A percentile compares a stretch with the other conserved stretches of the same genome.
Evolutionary conservation across 2,329 filamentous ascomycete species (phyloP).

Genomic region (Amesomyces nigricolor): DNA sequence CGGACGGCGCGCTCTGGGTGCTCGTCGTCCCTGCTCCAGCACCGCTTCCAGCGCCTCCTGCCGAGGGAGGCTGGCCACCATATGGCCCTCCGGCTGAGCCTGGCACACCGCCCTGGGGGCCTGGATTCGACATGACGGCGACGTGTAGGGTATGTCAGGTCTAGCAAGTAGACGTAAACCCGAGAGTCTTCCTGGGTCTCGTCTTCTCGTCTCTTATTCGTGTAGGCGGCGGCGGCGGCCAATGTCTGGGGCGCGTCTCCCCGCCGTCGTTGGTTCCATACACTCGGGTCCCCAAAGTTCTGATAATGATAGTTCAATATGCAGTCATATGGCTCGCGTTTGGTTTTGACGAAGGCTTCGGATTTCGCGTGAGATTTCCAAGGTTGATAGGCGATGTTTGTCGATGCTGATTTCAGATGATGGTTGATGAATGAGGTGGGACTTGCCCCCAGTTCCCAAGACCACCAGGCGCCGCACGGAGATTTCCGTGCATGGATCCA

Average conservation of each 20-base stretch:
- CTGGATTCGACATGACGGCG: slow-evolving; percentile 22
- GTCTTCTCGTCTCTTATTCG: background rate
- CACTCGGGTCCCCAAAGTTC: background rate
- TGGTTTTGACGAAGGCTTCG: too few relatives aligned
- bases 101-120: slow-evolving; percentile 16
- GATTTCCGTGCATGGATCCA: slow-evolving; percentile 4
- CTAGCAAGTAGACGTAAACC: background rate
- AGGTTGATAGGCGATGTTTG: background rate
- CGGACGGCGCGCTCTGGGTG: slow-evolving; percentile 51
- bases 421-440: background rate
- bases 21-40: slow-evolving; percentile 8
- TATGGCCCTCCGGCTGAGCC: slow-evolving; percentile 20
- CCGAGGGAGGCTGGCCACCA: slow-evolving; percentile 23
- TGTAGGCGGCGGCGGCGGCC: background rate
- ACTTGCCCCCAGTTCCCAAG: background rate
- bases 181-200: background rate
- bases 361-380: background rate
- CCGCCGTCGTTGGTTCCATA: slow-evolving; percentile 2
- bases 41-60: slow-evolving; percentile 19
- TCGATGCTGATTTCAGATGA: background rate
- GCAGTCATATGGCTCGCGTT: background rate
- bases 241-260: slow-evolving; percentile 7
- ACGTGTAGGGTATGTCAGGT: slow-evolving; percentile 3
- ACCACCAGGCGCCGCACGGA: background rate
- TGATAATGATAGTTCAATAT: background rate